A percentile compares a stretch with the other conserved stretches of the same genome.
phyloP scores from a whole-genome alignment of 2,329 filamentous ascomycete species.

The Trichophyton rubrum region DNA sequence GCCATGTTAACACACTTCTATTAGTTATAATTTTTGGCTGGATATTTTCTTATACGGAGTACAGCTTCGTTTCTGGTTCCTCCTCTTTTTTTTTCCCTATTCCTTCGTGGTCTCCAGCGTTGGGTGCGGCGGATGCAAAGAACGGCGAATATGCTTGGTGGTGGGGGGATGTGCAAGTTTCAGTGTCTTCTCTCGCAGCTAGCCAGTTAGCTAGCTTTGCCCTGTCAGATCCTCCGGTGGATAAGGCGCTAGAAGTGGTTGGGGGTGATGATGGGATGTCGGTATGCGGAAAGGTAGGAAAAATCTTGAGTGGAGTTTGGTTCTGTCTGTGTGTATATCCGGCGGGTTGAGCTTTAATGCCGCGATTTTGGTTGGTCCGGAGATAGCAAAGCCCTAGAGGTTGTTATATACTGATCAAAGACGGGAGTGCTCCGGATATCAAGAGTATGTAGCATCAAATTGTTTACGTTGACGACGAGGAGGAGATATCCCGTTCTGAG shows the following conservation, averaged over 20 bases:
- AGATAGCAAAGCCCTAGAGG: neutral
- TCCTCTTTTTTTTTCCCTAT: neutral
- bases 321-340: neutral
- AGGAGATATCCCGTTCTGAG: neutral
- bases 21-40: neutral
- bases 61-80: neutral
- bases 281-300: neutral
- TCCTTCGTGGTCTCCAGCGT: neutral
- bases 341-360: neutral
- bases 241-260: neutral
- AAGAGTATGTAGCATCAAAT: too few species aligned
- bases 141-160: neutral
- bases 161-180: neutral
- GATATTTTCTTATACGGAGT: neutral
- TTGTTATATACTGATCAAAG: too few species aligned
- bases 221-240: neutral
- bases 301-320: neutral
- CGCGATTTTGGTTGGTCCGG: neutral
- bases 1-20: conserved; percentile 16
- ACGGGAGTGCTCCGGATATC: too few species aligned
- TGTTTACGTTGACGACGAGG: neutral
- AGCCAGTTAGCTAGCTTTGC: neutral
- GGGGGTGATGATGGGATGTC: neutral
- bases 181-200: neutral
- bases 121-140: too few species aligned